phyloP scores from a whole-genome alignment of 129 eudicot genomes.

The Artemisia argyi region DNA sequence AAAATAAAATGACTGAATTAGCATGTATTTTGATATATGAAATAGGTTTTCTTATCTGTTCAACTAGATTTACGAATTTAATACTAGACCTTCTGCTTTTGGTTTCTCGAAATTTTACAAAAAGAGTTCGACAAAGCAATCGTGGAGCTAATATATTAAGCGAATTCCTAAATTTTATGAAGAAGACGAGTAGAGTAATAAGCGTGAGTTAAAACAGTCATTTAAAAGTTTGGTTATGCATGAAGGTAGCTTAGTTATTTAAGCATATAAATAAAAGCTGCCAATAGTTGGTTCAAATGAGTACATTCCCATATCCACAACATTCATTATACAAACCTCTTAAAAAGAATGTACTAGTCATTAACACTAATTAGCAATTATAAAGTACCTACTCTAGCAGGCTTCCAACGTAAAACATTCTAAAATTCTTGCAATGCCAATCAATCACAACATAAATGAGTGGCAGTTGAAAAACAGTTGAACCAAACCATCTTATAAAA shows the following conservation, averaged over 20 bases:
- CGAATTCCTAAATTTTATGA: no score
- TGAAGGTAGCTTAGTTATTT: conserved; percentile 7
- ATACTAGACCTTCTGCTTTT: neutral
- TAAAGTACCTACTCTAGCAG: neutral
- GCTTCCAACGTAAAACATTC: conserved; percentile 9
- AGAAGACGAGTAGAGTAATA: no score
- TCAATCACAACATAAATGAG: conserved; percentile 27
- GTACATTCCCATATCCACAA: conserved; percentile 25
- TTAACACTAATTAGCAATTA: conserved; percentile 1
- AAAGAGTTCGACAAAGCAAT: neutral
- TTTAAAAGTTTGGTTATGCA: neutral
- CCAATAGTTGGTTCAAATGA: conserved; percentile 25
- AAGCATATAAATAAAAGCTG: conserved; percentile 5
- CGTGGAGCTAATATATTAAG: neutral
- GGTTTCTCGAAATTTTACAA: neutral
- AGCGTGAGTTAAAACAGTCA: no score
- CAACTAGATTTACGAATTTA: neutral
- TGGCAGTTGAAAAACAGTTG: conserved; percentile 44
- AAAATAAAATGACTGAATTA: neutral
- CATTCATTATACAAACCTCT: conserved; percentile 14
- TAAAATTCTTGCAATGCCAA: conserved; percentile 25
- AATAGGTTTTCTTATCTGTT: neutral
- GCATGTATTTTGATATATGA: neutral
- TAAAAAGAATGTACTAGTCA: conserved; percentile 9
- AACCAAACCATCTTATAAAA: conserved; percentile 27